phyloP scores from a whole-genome alignment of 768 basidiomycete species.

The Omphalotus guepiniiformis region DNA sequence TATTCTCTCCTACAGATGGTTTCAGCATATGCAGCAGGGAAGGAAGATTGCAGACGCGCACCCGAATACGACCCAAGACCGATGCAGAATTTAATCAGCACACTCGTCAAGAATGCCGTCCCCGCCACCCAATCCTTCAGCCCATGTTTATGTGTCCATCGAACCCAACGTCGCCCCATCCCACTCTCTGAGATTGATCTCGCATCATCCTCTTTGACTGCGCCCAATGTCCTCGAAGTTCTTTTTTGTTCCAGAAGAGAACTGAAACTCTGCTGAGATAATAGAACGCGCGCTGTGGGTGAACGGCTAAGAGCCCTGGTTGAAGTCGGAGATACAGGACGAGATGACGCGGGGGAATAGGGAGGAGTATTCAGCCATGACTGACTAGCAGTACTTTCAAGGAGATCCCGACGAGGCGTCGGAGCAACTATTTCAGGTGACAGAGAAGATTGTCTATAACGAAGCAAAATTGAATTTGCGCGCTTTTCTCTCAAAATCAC shows the following conservation, averaged over 20 bases:
- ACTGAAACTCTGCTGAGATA: slow-evolving; percentile 35
- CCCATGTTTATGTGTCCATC: slow-evolving; percentile 75
- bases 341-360: slow-evolving; percentile 44
- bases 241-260: slow-evolving; percentile 34
- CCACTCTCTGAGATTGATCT: slow-evolving; percentile 25
- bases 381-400: slow-evolving; percentile 55
- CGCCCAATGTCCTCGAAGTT: neutral
- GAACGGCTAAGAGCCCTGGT: slow-evolving; percentile 20
- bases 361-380: slow-evolving; percentile 55
- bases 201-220: slow-evolving; percentile 15
- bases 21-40: slow-evolving; percentile 1
- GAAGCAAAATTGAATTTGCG: neutral
- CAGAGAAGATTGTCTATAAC: neutral
- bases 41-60: slow-evolving; percentile 28
- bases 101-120: slow-evolving; percentile 44
- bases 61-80: slow-evolving; percentile 84
- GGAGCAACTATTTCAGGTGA: slow-evolving; percentile 53
- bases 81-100: slow-evolving; percentile 61
- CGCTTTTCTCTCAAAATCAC: neutral
- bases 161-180: slow-evolving; percentile 60
- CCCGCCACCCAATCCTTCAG: slow-evolving; percentile 60
- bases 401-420: slow-evolving; percentile 59
- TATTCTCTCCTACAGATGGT: slow-evolving; percentile 46
- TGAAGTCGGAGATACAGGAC: slow-evolving; percentile 42
- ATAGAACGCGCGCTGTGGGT: slow-evolving; percentile 13